Percentiles rank a stretch among this genome's conserved stretches.
These are phyloP conservation scores for Rutstroemia sp. DNA, from an alignment of 2,329 filamentous ascomycete species.

Conservation along the genomic window DNA sequence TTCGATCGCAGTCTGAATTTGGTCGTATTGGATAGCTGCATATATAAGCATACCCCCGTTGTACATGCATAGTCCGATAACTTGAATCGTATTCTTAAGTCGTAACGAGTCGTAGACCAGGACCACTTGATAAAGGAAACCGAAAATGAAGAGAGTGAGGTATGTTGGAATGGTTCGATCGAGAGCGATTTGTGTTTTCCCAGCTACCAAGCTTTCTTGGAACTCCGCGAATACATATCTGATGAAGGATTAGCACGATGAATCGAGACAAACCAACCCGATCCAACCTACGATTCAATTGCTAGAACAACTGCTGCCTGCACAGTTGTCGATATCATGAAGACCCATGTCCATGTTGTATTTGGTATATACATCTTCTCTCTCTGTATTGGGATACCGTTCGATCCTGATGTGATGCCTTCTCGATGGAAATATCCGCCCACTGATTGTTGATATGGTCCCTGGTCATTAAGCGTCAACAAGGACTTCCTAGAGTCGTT, in stretches of 20 bases:
- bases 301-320: slow-evolving; percentile 77
- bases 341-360: slow-evolving; percentile 82
- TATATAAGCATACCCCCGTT: slow-evolving; percentile 91
- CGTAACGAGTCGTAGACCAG: slow-evolving; percentile 90
- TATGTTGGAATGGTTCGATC: slow-evolving; percentile 83
- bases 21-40: slow-evolving; percentile 84
- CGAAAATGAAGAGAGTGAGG: slow-evolving; percentile 93
- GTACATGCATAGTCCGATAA: slow-evolving; percentile 90
- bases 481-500: slow-evolving; percentile 40
- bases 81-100: slow-evolving; percentile 95
- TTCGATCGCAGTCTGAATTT: slow-evolving; percentile 69
- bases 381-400: slow-evolving; percentile 15
- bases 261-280: not conserved
- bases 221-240: slow-evolving; percentile 87
- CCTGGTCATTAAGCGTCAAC: slow-evolving; percentile 32
- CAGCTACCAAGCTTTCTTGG: slow-evolving; percentile 50
- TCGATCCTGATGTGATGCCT: slow-evolving; percentile 20
- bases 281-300: slow-evolving; percentile 69
- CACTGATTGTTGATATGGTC: slow-evolving; percentile 29
- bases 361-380: slow-evolving; percentile 63
- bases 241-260: slow-evolving; percentile 7
- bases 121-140: slow-evolving; percentile 84
- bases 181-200: slow-evolving; percentile 46
- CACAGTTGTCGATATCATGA: slow-evolving; percentile 63
- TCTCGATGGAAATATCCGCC: slow-evolving; percentile 29